Percentiles rank a stretch among this genome's conserved stretches.
phyloP scores from a whole-genome alignment of 2,329 filamentous ascomycete species.

The Tricladium varicosporioides region DNA sequence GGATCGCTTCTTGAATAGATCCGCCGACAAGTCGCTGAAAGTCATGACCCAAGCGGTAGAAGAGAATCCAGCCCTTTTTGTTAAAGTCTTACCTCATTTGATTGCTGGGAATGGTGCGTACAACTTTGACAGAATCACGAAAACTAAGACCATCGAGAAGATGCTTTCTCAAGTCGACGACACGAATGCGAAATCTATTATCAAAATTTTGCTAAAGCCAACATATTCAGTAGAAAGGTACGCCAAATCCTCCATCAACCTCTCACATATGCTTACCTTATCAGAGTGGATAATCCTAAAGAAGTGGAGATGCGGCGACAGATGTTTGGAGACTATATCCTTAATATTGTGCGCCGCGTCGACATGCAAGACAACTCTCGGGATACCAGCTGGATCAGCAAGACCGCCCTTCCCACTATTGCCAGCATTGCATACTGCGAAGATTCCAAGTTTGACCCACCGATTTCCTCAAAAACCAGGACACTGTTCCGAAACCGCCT shows the following conservation, averaged over 20 bases:
- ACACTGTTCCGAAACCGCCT: constrained; percentile 56
- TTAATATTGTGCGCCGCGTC: constrained; percentile 30
- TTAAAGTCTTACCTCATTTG: constrained; percentile 63
- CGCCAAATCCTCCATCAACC: not conserved
- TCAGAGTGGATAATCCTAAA: constrained; percentile 20
- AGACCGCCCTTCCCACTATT: constrained; percentile 35
- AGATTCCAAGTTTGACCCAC: constrained; percentile 40
- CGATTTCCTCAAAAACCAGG: constrained; percentile 51
- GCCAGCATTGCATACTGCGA: constrained; percentile 54
- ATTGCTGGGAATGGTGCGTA: constrained; percentile 68
- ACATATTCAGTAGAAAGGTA: constrained; percentile 39
- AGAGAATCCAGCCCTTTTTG: constrained; percentile 56
- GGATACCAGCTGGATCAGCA: constrained; percentile 25
- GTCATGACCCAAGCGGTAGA: constrained; percentile 65
- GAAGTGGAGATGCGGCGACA: constrained; percentile 32
- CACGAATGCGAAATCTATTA: constrained; percentile 37
- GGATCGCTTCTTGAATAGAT: constrained; percentile 76
- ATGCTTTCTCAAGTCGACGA: constrained; percentile 26
- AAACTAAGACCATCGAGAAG: constrained; percentile 78
- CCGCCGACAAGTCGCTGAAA: constrained; percentile 74
- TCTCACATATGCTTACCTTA: constrained; percentile 1
- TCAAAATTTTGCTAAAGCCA: constrained; percentile 48
- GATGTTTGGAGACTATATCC: constrained; percentile 33
- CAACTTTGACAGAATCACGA: constrained; percentile 84
- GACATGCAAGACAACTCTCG: constrained; percentile 23